These are phyloP conservation scores for Penstemon newberryi DNA, from an alignment of 257 asterid genomes.

Conservation along the genomic window DNA sequence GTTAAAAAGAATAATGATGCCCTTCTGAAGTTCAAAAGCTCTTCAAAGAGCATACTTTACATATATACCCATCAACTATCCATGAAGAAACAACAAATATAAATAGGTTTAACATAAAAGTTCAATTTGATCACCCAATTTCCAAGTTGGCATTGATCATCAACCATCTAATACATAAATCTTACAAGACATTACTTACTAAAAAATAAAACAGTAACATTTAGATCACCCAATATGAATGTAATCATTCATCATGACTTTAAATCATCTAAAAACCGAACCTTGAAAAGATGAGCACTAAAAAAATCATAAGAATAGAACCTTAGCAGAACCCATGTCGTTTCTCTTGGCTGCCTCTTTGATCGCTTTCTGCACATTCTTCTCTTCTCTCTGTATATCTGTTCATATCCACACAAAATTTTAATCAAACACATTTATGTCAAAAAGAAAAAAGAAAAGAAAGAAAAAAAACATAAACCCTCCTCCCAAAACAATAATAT, in stretches of 20 bases:
- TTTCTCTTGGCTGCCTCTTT: conserved; percentile 94
- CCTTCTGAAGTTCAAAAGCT: too few relatives aligned
- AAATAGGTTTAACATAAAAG: too few relatives aligned
- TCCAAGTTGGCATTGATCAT: too few relatives aligned
- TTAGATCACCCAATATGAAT: neutral
- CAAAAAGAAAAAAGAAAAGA: neutral
- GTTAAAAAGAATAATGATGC: too few relatives aligned
- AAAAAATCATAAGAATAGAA: conserved; percentile 14
- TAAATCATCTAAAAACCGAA: neutral
- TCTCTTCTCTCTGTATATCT: conserved; percentile 98
- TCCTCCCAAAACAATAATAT: too few relatives aligned
- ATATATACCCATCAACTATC: too few relatives aligned
- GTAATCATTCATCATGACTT: neutral
- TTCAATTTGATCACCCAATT: too few relatives aligned
- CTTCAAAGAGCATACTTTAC: too few relatives aligned
- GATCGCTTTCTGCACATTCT: conserved; percentile 90
- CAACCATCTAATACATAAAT: too few relatives aligned
- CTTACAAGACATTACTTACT: too few relatives aligned
- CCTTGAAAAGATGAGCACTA: neutral
- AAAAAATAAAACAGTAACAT: too few relatives aligned
- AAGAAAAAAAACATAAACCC: neutral
- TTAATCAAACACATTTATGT: neutral
- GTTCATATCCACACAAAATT: conserved; percentile 21
- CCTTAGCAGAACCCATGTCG: conserved; percentile 99
- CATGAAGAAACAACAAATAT: too few relatives aligned